phyloP scores from a whole-genome alignment of 306 rosid genomes.

The Purshia tridentata region DNA sequence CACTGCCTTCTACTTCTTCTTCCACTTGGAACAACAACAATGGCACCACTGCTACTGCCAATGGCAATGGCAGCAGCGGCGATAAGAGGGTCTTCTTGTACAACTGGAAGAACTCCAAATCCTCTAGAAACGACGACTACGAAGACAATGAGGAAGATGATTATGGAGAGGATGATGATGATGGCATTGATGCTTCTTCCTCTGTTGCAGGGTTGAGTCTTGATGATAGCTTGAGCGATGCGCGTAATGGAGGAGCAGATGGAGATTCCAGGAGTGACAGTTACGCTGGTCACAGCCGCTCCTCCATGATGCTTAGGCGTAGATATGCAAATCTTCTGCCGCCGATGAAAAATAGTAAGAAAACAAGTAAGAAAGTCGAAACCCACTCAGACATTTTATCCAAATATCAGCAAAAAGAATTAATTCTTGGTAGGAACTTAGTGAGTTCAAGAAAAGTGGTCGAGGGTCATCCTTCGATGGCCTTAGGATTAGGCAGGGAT shows the following conservation, averaged over 20 bases:
- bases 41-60: not conserved
- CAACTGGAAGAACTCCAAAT: conserved; percentile 79
- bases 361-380: conserved; percentile 48
- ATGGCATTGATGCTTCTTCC: conserved; percentile 45
- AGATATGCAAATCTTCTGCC: conserved; percentile 48
- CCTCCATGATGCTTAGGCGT: conserved; percentile 46
- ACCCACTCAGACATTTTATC: conserved; percentile 48
- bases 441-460: conserved; percentile 41
- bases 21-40: conserved; percentile 39
- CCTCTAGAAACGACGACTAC: conserved; percentile 37
- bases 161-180: conserved; percentile 31
- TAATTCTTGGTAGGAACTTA: conserved; percentile 37
- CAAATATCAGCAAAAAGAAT: conserved; percentile 43
- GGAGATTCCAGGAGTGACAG: conserved; percentile 61
- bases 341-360: conserved; percentile 30
- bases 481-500: conserved; percentile 39
- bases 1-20: conserved; percentile 24
- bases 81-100: conserved; percentile 63
- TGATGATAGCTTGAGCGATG: conserved; percentile 71
- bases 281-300: conserved; percentile 42
- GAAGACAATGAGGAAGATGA: conserved; percentile 39
- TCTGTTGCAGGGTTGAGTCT: conserved; percentile 48
- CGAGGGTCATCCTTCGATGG: conserved; percentile 42
- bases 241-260: conserved; percentile 37
- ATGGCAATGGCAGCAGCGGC: conserved; percentile 27